These are phyloP conservation scores for Adansonia grandidieri DNA, from an alignment of 441 rosid genomes.

Conservation along the genomic window DNA sequence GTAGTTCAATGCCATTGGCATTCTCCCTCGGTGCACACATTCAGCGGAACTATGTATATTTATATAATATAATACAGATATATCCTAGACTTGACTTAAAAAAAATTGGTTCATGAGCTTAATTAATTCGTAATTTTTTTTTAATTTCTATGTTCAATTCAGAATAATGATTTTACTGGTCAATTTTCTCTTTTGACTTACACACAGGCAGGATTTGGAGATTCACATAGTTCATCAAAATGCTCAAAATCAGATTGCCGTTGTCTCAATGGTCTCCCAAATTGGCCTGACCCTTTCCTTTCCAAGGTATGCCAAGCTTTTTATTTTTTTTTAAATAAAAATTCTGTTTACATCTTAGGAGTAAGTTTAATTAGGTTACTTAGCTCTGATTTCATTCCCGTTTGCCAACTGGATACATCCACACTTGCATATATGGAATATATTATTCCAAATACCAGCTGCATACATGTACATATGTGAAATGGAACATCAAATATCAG, in stretches of 20 bases:
- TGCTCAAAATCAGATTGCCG: slow-evolving; percentile 42
- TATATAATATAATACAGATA: not conserved
- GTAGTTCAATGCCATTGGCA: slow-evolving; percentile 67
- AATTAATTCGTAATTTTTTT: not conserved
- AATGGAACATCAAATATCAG: no score
- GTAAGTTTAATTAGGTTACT: no score
- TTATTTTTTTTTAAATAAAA: not conserved
- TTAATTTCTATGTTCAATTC: not conserved
- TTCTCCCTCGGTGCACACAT: slow-evolving; percentile 61
- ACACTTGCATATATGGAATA: no score
- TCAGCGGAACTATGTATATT: slow-evolving; percentile 45
- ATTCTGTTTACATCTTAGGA: not conserved
- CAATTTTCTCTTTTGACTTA: not conserved
- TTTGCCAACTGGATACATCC: no score
- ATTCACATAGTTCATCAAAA: slow-evolving; percentile 60
- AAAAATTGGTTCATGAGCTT: not conserved
- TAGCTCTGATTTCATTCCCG: no score
- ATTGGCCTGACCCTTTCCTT: slow-evolving; percentile 61
- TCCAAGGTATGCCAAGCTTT: slow-evolving; percentile 29
- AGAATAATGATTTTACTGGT: not conserved
- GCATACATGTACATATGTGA: no score
- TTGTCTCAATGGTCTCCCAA: slow-evolving; percentile 52
- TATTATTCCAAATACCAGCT: no score
- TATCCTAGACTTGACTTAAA: no score
- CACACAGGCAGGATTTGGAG: slow-evolving; percentile 52